Base-by-base conservation (phyloP, 768 basidiomycete genomes). In the Saitozyma podzolica region DNA sequence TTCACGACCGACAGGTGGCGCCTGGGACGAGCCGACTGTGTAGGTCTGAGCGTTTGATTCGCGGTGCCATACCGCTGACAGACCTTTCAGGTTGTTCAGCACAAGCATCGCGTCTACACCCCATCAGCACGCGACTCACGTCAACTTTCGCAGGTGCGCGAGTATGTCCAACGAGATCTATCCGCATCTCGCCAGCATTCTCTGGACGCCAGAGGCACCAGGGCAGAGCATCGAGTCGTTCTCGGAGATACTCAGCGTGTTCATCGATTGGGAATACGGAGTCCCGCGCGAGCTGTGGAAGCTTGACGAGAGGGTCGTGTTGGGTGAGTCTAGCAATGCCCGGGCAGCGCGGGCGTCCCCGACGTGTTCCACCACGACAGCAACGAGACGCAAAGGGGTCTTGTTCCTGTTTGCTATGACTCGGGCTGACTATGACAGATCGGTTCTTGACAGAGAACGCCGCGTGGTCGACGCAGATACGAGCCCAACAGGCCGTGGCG, bases 401-500 rank as follows among this genome's bases (percentile, higher is more conserved):
- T 11, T 48, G 17, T 20, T n/a, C 9, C 40, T 4, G 49, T 7
- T n/a, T 9, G 17, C 9, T n/a, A 6, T n/a, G 49, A 17, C 49
- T 43, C 11, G 39, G 29, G 52, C 57, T 67, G 29, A 62, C 16
- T 10, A 29, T 50, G 17, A 16, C 56, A 75, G 74, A 76, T 54
- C 74, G 74, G 7, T 76, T 71, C 56, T 43, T 73, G 61, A 56
- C 54, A 29, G 51, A 59, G 7, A 73, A 73, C 50, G 59, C 64
- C 0, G 57, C 65, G 1, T 63, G 64, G 55, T 52, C 69, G 10
- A 57, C 65, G 7, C 69, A 73, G 61, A 66, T 71, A 9, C 20
- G 74, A 29, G 74, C 72, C 9, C 63, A 69, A 42, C 69, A 73
- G 51, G 54, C 47, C 1, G 61, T 76, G 0, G 65, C 66, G 39